Percentiles rank a stretch among this genome's conserved stretches.
Evolutionary conservation across 2,329 filamentous ascomycete species (phyloP).

Genomic region (Aspergillus tanneri): DNA sequence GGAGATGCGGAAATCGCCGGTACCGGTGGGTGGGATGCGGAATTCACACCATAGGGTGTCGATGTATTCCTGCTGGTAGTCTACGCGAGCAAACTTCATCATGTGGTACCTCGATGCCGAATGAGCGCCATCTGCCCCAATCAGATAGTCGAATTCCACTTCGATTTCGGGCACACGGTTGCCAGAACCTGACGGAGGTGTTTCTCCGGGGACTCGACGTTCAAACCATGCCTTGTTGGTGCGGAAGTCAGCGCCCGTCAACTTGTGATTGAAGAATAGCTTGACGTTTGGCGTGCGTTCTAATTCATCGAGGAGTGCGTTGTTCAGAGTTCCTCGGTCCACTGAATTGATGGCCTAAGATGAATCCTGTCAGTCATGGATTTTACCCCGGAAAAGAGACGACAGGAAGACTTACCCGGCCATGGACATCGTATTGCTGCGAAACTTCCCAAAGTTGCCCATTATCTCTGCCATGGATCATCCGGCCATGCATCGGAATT

Average conservation of each 20-base stretch:
- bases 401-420: constrained; percentile 63
- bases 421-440: constrained; percentile 89
- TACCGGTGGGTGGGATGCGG: constrained; percentile 61
- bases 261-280: constrained; percentile 88
- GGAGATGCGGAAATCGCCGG: constrained; percentile 70
- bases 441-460: constrained; percentile 71
- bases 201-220: constrained; percentile 39
- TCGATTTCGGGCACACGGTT: constrained; percentile 69
- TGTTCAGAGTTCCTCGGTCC: constrained; percentile 81
- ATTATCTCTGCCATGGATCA: constrained; percentile 77
- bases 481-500: constrained; percentile 91
- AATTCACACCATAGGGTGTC: constrained; percentile 98
- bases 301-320: constrained; percentile 76
- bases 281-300: constrained; percentile 84
- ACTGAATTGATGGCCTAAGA: constrained; percentile 76
- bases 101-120: constrained; percentile 87
- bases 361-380: constrained; percentile 9
- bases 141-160: constrained; percentile 84
- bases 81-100: constrained; percentile 91
- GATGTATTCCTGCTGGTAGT: constrained; percentile 92
- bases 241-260: constrained; percentile 84
- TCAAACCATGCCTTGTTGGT: constrained; percentile 86
- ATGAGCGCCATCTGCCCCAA: constrained; percentile 93
- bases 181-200: constrained; percentile 30
- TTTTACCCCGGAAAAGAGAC: too few species aligned